Evolutionary conservation across 257 asterid species (phyloP).

Genomic region (Plantago major): DNA sequence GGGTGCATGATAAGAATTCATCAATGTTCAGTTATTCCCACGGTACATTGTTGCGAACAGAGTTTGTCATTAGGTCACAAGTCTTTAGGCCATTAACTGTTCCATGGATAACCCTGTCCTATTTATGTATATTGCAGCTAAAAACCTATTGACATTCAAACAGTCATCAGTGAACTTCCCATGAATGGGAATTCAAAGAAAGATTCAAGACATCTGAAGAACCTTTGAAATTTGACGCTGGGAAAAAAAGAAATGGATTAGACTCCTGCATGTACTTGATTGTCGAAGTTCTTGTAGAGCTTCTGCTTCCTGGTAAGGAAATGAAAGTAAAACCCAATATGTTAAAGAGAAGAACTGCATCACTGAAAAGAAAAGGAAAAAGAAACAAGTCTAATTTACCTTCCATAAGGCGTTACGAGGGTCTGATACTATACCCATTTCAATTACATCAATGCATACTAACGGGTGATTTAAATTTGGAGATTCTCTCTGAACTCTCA

Average conservation of each 20-base stretch:
- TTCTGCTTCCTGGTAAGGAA: slow-evolving; percentile 43
- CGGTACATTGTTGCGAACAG: not conserved
- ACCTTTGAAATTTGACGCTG: slow-evolving; percentile 52
- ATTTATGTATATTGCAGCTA: not conserved
- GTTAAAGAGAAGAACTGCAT: slow-evolving; percentile 4
- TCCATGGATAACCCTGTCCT: not conserved
- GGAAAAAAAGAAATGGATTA: slow-evolving; percentile 53
- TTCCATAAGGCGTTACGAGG: slow-evolving; percentile 45
- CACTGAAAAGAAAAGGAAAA: not conserved
- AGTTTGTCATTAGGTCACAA: no score
- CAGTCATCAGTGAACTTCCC: slow-evolving; percentile 8
- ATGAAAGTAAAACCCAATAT: slow-evolving; percentile 15
- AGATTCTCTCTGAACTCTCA: slow-evolving; percentile 30
- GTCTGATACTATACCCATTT: slow-evolving; percentile 48
- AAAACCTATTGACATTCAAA: not conserved
- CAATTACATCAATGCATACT: slow-evolving; percentile 51
- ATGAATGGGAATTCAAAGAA: slow-evolving; percentile 13
- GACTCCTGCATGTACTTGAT: slow-evolving; percentile 51
- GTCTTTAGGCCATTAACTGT: not conserved
- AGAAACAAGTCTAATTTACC: slow-evolving; percentile 20
- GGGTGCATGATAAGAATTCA: not conserved
- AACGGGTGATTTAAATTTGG: slow-evolving; percentile 39
- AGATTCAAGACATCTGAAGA: slow-evolving; percentile 16
- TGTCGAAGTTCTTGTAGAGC: slow-evolving; percentile 52
- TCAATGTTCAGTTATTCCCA: not conserved